Base-by-base conservation (phyloP, 1,139 yeast species). In the Candida sp. region DNA sequence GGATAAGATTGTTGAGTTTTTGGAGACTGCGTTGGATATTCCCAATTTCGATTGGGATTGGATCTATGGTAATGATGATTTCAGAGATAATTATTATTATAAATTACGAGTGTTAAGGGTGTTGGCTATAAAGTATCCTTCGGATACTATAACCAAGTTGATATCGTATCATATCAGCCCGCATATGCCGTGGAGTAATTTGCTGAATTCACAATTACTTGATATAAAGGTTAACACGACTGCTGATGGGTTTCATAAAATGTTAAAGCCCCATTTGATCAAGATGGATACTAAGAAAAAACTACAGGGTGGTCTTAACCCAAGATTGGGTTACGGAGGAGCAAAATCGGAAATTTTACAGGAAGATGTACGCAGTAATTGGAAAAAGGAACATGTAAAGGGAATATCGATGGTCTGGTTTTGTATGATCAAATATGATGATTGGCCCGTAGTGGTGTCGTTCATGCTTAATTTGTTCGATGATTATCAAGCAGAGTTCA, bases 381-480 rank as follows among this genome's bases (percentile, higher is more conserved):
- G 77, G 77, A 65, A 71, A 45, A 7, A 29, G 38, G 49, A 1
- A 55, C 67, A 2, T 30, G 48, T n/a, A 51, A 56, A 35, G 56
- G 41, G 60, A 4, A 40, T 68, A 7, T 56, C 73, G 1, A 54
- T 57, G 54, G 62, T 71, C 4, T 64, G 66, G 55, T 57, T 61
- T 36, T 46, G 68, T 22, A 52, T 75, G 1, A 45, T 50, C 5
- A 42, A 58, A 4, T 44, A 52, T 4, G 51, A 48, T 5, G 48
- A 66, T 43, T 77, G 82, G 80, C 63, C 75, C 25, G 45, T 76
- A 5, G 48, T 79, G 1, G 62, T 81, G 0, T 79, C 86, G 0
- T 71, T 80, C 7, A 60, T 68, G 4, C 56, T 82, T 22, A 78
- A 78, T 46, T 56, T 79, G 8, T 56, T 79, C 21, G 85, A 81